Base-by-base conservation (phyloP, 78 protist genomes). In the Thecamonas trahens region DNA sequence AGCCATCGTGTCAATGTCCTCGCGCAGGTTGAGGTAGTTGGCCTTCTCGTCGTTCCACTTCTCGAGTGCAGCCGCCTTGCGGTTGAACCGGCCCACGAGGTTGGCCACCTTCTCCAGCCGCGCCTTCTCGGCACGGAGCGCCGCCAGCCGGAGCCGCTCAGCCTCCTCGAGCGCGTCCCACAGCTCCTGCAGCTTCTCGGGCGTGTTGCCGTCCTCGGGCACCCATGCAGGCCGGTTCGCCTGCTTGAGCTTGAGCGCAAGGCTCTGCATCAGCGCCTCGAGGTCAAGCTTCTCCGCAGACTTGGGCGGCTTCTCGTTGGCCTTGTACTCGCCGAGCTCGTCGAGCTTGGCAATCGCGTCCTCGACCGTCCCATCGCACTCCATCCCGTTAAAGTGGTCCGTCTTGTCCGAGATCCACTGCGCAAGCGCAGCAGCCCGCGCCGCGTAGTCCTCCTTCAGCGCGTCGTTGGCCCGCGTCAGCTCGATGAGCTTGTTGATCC, bases 291-390 rank as follows among this genome's bases (percentile, higher is more conserved):
- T 31, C 66, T 63, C 63, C 26, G 53, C 49, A 20, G 45, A 9
- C 42, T 67, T 66, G 61, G 74, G 67, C 22, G 82, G 74, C 64
- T 50, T 31, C 62, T 67, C 76, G 34, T 1, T 13, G 26, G 39
- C 1, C 20, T 37, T 34, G 34, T 63, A 47, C 45, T 31, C 32
- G 52, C 37, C 1, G 68, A 38, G 34, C 18, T 1, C 50, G 38
- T 18, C 22, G 24, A 61, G 42, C 24, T 15, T 0, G 34, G 1
- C 38, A 14, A 32, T 40, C 39, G 11, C 57, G 38, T 42, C 37
- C 45, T 9, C 31, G 6, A 6, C 77, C 38, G 11, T 8, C 45
- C 9, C 58, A 24, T 49, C 15, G 28, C 53, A 5, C 29, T 45
- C 32, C 65, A 0, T 44, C 14, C 20, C 55, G 37, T 8, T 42